Percentiles rank a stretch among this genome's conserved stretches.
Conservation (phyloP, 2,329 filamentous ascomycete species). For the Nemania sp. region DNA sequence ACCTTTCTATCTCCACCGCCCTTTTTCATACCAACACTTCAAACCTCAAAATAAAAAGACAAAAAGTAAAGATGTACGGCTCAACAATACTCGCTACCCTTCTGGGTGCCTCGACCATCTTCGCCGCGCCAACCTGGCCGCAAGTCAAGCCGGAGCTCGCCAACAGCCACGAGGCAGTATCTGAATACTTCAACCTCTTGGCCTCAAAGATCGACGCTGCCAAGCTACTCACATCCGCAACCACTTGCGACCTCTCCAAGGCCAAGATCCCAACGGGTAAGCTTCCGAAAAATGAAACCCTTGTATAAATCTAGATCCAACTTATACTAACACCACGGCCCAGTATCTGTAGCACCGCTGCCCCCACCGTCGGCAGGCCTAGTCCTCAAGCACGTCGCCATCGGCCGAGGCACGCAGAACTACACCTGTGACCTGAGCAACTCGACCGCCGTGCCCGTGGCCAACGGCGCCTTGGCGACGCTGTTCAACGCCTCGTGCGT, state of each 20-base stretch:
- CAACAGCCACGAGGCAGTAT: slow-evolving; percentile 51
- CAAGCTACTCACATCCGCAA: slow-evolving; percentile 45
- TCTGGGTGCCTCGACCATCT: slow-evolving; percentile 48
- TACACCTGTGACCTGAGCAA: slow-evolving; percentile 77
- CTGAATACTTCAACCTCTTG: slow-evolving; percentile 64
- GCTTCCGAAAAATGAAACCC: slow-evolving; percentile 24
- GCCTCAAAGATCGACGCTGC: slow-evolving; percentile 57
- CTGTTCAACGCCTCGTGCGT: slow-evolving; percentile 89
- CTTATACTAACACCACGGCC: slow-evolving; percentile 35
- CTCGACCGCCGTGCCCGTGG: slow-evolving; percentile 62
- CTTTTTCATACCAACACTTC: slow-evolving; percentile 10
- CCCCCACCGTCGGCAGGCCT: slow-evolving; percentile 63
- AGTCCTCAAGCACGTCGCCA: slow-evolving; percentile 73
- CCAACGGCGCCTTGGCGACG: slow-evolving; percentile 74
- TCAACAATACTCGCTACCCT: slow-evolving; percentile 52
- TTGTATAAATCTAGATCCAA: neutral
- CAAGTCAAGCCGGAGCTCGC: slow-evolving; percentile 46
- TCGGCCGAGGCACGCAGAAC: slow-evolving; percentile 90
- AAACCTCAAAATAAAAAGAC: neutral
- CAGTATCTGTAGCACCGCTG: slow-evolving; percentile 58
- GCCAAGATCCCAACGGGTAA: slow-evolving; percentile 55
- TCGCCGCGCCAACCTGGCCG: slow-evolving; percentile 52
- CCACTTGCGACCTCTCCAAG: slow-evolving; percentile 58
- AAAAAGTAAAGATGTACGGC: slow-evolving; percentile 51
- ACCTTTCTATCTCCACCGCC: slow-evolving; percentile 10